Percentiles rank a stretch among this genome's conserved stretches.
phyloP scores from a whole-genome alignment of 2,329 filamentous ascomycete species.

The Penicillium sp. region DNA sequence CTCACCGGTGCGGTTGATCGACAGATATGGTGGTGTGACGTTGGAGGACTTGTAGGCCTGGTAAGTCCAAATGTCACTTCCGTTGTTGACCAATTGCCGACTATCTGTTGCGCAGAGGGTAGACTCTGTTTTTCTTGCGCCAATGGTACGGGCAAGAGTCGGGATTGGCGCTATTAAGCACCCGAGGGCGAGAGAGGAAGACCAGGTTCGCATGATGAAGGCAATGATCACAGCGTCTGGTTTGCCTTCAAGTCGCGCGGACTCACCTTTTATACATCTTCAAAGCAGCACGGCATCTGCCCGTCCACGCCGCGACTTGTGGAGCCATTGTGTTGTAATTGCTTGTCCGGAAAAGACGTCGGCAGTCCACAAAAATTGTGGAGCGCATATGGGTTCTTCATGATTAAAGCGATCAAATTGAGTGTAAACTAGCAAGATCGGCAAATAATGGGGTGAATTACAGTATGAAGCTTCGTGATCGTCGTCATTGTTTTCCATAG shows the following conservation, averaged over 20 bases:
- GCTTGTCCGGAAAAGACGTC: background rate
- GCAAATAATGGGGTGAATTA: background rate
- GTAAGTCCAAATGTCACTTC: constrained; percentile 3
- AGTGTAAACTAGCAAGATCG: background rate
- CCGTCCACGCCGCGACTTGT: background rate
- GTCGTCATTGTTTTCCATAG: background rate
- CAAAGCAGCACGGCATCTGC: background rate
- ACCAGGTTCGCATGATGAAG: background rate
- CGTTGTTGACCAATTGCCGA: background rate
- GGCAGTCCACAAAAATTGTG: background rate
- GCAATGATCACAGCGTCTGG: background rate
- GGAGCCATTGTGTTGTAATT: background rate
- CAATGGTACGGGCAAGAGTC: background rate
- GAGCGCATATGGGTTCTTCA: background rate
- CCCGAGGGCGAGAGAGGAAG: background rate
- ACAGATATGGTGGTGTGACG: constrained; percentile 2
- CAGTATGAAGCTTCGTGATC: background rate
- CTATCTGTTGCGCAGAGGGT: background rate
- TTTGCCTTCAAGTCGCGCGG: background rate
- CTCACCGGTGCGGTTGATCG: constrained; percentile 4
- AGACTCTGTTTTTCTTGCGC: background rate
- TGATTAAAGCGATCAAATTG: background rate
- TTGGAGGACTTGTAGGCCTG: constrained; percentile 4
- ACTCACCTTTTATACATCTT: background rate
- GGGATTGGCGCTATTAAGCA: background rate